phyloP scores from a whole-genome alignment of 148 eudicot species.

The Rhododendron mucronatum region DNA sequence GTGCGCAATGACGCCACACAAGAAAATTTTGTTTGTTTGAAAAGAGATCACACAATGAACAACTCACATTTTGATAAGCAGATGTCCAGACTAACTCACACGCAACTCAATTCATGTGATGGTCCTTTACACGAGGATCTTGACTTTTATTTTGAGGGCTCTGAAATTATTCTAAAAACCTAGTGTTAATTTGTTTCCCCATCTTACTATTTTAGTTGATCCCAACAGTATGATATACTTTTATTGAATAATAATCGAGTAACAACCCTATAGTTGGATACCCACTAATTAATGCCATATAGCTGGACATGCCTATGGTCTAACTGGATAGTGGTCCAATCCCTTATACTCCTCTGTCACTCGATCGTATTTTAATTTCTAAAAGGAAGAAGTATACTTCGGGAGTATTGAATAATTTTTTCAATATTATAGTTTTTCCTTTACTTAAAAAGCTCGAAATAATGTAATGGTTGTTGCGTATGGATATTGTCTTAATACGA shows the following conservation, averaged over 20 bases:
- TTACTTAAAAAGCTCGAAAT: not conserved
- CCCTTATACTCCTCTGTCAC: not conserved
- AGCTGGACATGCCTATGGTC: not conserved
- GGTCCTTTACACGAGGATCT: not conserved
- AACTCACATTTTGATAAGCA: no score
- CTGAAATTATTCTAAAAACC: not conserved
- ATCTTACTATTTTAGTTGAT: not conserved
- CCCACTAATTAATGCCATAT: not conserved
- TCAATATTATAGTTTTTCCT: not conserved
- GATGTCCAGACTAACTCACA: no score
- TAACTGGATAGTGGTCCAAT: not conserved
- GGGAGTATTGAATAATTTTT: no score
- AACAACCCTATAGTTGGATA: not conserved
- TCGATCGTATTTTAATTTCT: not conserved
- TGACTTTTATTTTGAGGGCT: not conserved
- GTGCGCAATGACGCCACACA: not conserved
- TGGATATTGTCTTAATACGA: not conserved
- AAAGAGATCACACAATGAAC: no score
- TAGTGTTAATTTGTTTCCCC: not conserved
- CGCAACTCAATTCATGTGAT: no score
- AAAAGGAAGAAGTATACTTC: no score
- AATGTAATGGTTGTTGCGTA: not conserved
- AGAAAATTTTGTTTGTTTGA: no score
- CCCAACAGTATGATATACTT: not conserved
- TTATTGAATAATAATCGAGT: no score